A percentile compares a stretch with the other conserved stretches of the same genome.
Conservation (phyloP, 2,329 filamentous ascomycete species). For the Decorospora gaudefroyi region DNA sequence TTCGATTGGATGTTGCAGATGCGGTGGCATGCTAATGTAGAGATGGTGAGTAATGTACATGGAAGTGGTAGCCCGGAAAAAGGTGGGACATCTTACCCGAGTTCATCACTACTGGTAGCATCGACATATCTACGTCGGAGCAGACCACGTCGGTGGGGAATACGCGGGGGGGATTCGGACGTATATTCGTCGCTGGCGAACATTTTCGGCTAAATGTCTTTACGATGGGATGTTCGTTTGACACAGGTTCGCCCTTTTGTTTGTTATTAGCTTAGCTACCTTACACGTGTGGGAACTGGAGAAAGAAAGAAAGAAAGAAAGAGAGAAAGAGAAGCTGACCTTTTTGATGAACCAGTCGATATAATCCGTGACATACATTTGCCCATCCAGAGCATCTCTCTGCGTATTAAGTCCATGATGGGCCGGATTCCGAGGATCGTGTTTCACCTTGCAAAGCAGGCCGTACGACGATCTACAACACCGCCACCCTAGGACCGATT, state of each 20-base stretch:
- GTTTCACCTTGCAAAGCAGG: constrained; percentile 44
- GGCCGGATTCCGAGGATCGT: constrained; percentile 38
- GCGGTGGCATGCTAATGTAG: constrained; percentile 17
- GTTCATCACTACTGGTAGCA: constrained; percentile 19
- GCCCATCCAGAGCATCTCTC: constrained; percentile 40
- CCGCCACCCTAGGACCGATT: constrained; percentile 50
- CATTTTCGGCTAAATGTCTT: constrained; percentile 30
- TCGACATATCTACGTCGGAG: constrained; percentile 22
- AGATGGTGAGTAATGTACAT: background rate
- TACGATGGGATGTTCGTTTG: constrained; percentile 25
- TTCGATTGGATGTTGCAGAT: constrained; percentile 29
- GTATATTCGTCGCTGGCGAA: constrained; percentile 17
- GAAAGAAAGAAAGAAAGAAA: too few relatives aligned
- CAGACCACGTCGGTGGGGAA: constrained; percentile 30
- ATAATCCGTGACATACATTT: constrained; percentile 42
- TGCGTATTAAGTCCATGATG: constrained; percentile 29
- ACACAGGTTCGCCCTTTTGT: constrained; percentile 30
- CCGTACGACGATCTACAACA: constrained; percentile 46
- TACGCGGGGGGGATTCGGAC: constrained; percentile 21
- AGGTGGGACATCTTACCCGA: constrained; percentile 9
- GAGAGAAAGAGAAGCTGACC: constrained; percentile 2
- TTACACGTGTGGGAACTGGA: too few relatives aligned
- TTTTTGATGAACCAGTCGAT: constrained; percentile 47
- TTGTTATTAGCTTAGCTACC: background rate
- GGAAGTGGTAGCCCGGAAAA: background rate